phyloP scores from a whole-genome alignment of 176 grass and related monocot species.

The Oryza brachyantha region DNA sequence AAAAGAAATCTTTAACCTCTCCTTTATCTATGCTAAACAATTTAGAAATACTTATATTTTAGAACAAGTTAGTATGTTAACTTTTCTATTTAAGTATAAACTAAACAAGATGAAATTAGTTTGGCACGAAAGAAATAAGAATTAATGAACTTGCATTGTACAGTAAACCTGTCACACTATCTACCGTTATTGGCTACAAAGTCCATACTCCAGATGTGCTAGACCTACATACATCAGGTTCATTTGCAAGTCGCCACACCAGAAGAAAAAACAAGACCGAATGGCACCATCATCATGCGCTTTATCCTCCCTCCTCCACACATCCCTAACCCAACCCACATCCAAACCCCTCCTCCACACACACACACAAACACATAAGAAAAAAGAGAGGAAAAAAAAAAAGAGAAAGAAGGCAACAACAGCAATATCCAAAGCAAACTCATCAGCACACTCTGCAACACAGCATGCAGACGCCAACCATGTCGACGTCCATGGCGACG shows the following conservation, averaged over 20 bases:
- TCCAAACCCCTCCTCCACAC: conserved; percentile 13
- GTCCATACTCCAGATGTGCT: too few species aligned
- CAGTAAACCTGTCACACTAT: too few species aligned
- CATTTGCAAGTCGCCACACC: background rate
- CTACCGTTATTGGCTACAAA: too few species aligned
- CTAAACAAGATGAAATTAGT: too few species aligned
- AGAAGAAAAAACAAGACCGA: background rate
- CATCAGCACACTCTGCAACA: background rate
- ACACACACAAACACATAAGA: background rate
- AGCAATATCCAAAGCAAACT: conserved; percentile 26
- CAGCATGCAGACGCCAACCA: conserved; percentile 44
- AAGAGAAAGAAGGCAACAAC: background rate
- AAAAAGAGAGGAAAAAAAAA: background rate
- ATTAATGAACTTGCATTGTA: too few species aligned
- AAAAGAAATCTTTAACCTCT: too few species aligned
- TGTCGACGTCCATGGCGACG: conserved; percentile 38
- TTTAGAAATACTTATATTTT: too few species aligned
- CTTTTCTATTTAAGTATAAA: too few species aligned
- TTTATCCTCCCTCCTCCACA: conserved; percentile 43
- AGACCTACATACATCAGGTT: too few species aligned
- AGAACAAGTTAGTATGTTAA: too few species aligned
- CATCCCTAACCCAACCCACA: conserved; percentile 21
- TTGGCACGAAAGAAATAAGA: too few species aligned
- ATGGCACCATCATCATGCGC: conserved; percentile 6
- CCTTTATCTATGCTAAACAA: too few species aligned